phyloP scores from a whole-genome alignment of 441 rosid species.

The Pelargonium fulgidum region DNA sequence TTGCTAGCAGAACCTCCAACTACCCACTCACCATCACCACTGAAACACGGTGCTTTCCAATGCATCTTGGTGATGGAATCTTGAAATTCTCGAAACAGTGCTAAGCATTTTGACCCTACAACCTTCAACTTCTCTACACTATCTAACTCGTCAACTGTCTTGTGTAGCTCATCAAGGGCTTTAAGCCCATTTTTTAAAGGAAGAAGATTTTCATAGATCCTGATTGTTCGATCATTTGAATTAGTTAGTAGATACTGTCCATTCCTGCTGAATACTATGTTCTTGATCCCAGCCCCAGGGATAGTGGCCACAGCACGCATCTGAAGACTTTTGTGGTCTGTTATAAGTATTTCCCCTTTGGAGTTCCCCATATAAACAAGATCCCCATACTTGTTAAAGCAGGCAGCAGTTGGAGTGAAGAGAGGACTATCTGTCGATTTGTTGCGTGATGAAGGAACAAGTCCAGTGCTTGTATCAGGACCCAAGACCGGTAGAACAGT shows the following conservation, averaged over 20 bases:
- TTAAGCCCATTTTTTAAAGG: constrained; percentile 58
- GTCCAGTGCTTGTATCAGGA: constrained; percentile 51
- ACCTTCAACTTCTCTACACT: constrained; percentile 63
- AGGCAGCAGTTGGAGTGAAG: constrained; percentile 79
- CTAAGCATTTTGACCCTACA: constrained; percentile 71
- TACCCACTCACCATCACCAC: constrained; percentile 99
- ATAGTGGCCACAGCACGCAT: constrained; percentile 64
- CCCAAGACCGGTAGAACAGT: constrained; percentile 59
- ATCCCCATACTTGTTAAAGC: constrained; percentile 90
- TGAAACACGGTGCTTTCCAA: constrained; percentile 98
- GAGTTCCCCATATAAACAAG: constrained; percentile 86
- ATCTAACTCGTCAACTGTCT: constrained; percentile 42
- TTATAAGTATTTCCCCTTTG: constrained; percentile 83
- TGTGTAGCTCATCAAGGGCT: constrained; percentile 43
- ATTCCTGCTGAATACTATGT: constrained; percentile 75
- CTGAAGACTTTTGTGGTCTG: constrained; percentile 57
- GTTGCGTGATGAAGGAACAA: constrained; percentile 51
- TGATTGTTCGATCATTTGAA: constrained; percentile 81
- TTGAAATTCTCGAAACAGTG: constrained; percentile 85
- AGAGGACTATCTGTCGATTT: constrained; percentile 56
- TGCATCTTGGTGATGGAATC: constrained; percentile 89
- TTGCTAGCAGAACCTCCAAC: constrained; percentile 91
- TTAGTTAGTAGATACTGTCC: constrained; percentile 89
- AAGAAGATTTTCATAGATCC: constrained; percentile 87
- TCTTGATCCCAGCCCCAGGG: constrained; percentile 64